phyloP scores from a whole-genome alignment of 129 eudicot genomes.

The Silybum marianum region DNA sequence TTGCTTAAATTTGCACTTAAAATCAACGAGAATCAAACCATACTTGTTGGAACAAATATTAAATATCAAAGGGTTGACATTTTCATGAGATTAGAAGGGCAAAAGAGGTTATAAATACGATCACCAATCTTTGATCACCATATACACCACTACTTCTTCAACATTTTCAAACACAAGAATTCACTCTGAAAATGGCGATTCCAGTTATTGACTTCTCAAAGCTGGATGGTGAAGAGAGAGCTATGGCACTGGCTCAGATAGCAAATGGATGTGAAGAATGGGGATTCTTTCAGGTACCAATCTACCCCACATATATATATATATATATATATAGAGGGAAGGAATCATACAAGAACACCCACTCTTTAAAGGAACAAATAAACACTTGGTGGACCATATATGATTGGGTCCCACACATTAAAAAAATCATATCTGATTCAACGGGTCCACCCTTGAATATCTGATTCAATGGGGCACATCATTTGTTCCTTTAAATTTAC shows the following conservation, averaged over 20 bases:
- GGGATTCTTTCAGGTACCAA: slow-evolving; percentile 58
- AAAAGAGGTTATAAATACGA: not conserved
- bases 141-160: not conserved
- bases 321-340: too few relatives aligned
- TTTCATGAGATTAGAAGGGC: not conserved
- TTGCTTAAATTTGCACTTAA: not conserved
- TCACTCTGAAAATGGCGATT: slow-evolving; percentile 46
- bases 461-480: too few relatives aligned
- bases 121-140: not conserved
- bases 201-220: slow-evolving; percentile 71
- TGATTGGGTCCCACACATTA: too few relatives aligned
- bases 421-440: too few relatives aligned
- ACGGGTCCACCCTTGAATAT: too few relatives aligned
- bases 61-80: not conserved
- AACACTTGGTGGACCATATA: too few relatives aligned
- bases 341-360: too few relatives aligned
- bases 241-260: slow-evolving; percentile 41
- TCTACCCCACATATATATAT: not conserved
- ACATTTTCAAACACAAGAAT: not conserved
- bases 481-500: too few relatives aligned
- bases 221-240: slow-evolving; percentile 59
- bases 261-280: too few relatives aligned
- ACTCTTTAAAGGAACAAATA: too few relatives aligned
- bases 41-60: not conserved
- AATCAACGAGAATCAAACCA: not conserved